A percentile compares a stretch with the other conserved stretches of the same genome.
Conservation (phyloP, 495 filamentous ascomycete genomes). For the Clohesyomyces aquaticus region DNA sequence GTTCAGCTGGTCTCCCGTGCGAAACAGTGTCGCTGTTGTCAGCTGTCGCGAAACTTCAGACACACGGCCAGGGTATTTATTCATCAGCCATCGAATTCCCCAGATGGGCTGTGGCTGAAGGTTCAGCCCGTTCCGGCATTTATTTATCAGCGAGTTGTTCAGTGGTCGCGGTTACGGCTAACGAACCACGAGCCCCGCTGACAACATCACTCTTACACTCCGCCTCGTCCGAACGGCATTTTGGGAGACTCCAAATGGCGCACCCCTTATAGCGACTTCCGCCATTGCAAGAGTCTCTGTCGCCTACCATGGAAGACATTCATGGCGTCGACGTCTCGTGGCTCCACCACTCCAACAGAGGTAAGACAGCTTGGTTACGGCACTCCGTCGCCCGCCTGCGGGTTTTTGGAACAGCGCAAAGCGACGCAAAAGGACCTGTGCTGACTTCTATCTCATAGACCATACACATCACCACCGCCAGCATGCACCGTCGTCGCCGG, state of each 20-base stretch:
- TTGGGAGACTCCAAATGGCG: slow-evolving; percentile 21
- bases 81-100: slow-evolving; percentile 10
- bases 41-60: slow-evolving; percentile 5
- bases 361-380: slow-evolving; percentile 46
- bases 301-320: slow-evolving; percentile 61
- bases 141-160: neutral
- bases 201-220: slow-evolving; percentile 22
- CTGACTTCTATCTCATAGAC: neutral
- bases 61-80: neutral
- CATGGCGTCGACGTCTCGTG: slow-evolving; percentile 70
- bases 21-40: neutral
- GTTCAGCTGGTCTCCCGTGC: neutral
- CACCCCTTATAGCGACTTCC: slow-evolving; percentile 10
- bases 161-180: slow-evolving; percentile 23
- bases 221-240: neutral
- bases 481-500: slow-evolving; percentile 41
- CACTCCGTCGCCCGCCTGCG: neutral
- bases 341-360: slow-evolving; percentile 71
- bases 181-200: slow-evolving; percentile 28
- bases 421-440: neutral
- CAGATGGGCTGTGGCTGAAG: neutral
- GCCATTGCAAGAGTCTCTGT: neutral
- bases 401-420: neutral
- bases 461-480: slow-evolving; percentile 37
- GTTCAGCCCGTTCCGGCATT: neutral